Evolutionary conservation across 225 moss, liverwort and hornwort genomes (phyloP), one percentile per base, ranked within the genome.

Genomic region (Physcomitrellopsis africana): DNA sequence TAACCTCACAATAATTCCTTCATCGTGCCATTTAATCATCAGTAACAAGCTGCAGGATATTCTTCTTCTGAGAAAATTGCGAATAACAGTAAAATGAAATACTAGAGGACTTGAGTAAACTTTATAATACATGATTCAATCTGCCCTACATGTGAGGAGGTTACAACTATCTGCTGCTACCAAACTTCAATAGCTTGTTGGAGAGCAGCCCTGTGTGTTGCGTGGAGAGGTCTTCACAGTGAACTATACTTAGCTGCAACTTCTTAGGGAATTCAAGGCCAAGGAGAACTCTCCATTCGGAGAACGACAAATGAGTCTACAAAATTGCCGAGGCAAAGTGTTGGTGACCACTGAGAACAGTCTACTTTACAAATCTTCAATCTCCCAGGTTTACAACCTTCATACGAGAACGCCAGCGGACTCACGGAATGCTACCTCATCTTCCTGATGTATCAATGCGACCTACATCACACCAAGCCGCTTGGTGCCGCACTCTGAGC

Each of bases 401-500:
- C 27, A 71, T 27, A 46, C 23, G 46, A 44, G 47, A 27, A 77
- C 37, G 60, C 48, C 68, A 51, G 18, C 47, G 67, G 58, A 43
- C 19, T 69, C 41, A 43, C 61, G 53, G 45, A 78, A 56, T 55
- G 46, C 76, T 76, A 72, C 64, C 70, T 71, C 55, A 58, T 65
- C 46, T 70, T 23, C 44, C 77, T 63, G 23, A 37, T 58, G 58
- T 56, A 46, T 54, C 16, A 46, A 70, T 70, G 44, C 52, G 54
- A 37, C 13, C 47, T 67, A 65, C 63, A 60, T 88, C 78, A 88
- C 51, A 89, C 83, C 90, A 72, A 92, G 81, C 64, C 92, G 86
- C 86, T 92, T 92, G 61, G 92, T 86, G 77, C 92, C 92, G 83
- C 92, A 92, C 46, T 90, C 92, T 44, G 92, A 89, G 79, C 92